Evolutionary conservation across 495 filamentous ascomycete genomes (phyloP).

Genomic region (Beverwykella pulmonaria): DNA sequence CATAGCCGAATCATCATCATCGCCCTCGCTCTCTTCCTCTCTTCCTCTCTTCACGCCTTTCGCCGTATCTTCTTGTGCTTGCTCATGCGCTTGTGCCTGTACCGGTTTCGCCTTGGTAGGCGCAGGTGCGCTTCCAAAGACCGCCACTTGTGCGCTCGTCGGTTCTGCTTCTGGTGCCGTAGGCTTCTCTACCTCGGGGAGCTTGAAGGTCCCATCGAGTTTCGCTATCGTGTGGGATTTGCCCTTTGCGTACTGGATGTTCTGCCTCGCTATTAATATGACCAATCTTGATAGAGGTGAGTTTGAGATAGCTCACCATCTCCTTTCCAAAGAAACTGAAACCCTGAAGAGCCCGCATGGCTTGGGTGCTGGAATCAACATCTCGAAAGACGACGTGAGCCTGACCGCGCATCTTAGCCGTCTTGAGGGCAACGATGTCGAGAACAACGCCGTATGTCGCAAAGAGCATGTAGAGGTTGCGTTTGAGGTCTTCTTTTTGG

Average conservation of each 20-base stretch:
- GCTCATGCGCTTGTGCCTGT: slow-evolving; percentile 4
- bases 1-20: slow-evolving; percentile 27
- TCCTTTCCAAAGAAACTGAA: slow-evolving; percentile 85
- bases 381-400: slow-evolving; percentile 92
- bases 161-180: background rate
- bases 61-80: slow-evolving; percentile 11
- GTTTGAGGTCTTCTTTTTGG: slow-evolving; percentile 78
- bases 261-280: slow-evolving; percentile 53
- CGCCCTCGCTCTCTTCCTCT: slow-evolving; percentile 23
- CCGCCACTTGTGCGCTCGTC: background rate
- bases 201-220: slow-evolving; percentile 83
- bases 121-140: slow-evolving; percentile 18
- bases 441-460: slow-evolving; percentile 91
- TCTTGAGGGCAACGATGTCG: slow-evolving; percentile 89
- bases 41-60: slow-evolving; percentile 27
- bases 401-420: slow-evolving; percentile 88
- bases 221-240: slow-evolving; percentile 85
- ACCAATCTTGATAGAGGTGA: background rate
- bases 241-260: slow-evolving; percentile 83
- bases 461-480: slow-evolving; percentile 88
- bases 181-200: slow-evolving; percentile 50
- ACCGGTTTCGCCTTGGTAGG: slow-evolving; percentile 15
- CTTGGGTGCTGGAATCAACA: slow-evolving; percentile 81
- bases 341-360: slow-evolving; percentile 83
- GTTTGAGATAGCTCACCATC: slow-evolving; percentile 62